A percentile compares a stretch with the other conserved stretches of the same genome.
Evolutionary conservation across 2,329 filamentous ascomycete genomes (phyloP).

Genomic region (Fusarium guadeloupense): DNA sequence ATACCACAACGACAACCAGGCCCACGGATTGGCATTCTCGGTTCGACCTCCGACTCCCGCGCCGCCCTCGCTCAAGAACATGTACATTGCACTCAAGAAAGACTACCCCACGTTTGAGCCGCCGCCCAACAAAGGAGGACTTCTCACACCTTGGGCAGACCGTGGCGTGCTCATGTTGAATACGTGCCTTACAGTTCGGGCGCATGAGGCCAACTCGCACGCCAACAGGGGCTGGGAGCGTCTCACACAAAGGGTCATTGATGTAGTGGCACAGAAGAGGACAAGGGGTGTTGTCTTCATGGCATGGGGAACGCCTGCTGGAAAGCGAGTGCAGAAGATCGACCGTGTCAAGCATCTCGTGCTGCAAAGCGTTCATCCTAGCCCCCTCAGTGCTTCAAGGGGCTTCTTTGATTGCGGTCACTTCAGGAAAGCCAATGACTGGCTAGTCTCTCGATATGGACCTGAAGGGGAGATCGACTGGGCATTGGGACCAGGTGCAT

Average conservation of each 20-base stretch:
- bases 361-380: conserved; percentile 88
- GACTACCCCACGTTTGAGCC: conserved; percentile 84
- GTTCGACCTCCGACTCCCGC: conserved; percentile 88
- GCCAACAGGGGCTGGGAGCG: conserved; percentile 89
- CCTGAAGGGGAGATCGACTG: conserved; percentile 85
- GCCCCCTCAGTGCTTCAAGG: conserved; percentile 83
- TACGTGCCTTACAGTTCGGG: conserved; percentile 91
- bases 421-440: conserved; percentile 84
- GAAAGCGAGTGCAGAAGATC: conserved; percentile 78
- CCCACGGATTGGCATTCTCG: conserved; percentile 95
- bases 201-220: conserved; percentile 88
- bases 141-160: conserved; percentile 93
- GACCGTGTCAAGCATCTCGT: conserved; percentile 81
- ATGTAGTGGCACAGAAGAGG: conserved; percentile 81
- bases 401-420: conserved; percentile 88
- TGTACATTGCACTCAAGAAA: conserved; percentile 86
- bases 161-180: conserved; percentile 93
- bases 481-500: conserved; percentile 63
- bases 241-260: conserved; percentile 91
- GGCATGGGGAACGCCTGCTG: conserved; percentile 90
- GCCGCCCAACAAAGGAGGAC: conserved; percentile 80
- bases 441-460: conserved; percentile 83
- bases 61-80: conserved; percentile 91
- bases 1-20: conserved; percentile 95
- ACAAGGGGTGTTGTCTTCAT: conserved; percentile 89